phyloP scores from a whole-genome alignment of 352 stramenopile genomes.

The Globisporangium paroecandrum region DNA sequence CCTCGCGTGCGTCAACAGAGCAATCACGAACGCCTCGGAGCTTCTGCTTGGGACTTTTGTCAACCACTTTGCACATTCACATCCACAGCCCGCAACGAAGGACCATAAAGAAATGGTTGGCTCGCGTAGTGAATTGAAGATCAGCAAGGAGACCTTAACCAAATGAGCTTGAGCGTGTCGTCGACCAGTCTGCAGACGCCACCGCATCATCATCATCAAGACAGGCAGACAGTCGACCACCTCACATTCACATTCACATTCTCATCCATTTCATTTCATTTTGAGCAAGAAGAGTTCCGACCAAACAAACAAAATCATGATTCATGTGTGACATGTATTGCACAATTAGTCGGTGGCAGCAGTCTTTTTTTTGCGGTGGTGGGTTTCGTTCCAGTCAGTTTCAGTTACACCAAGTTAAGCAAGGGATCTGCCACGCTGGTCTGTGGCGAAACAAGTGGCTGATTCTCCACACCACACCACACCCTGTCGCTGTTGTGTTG shows the following conservation, averaged over 20 bases:
- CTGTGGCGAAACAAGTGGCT: background rate
- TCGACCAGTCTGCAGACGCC: background rate
- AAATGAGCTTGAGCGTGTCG: background rate
- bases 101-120: too few species aligned
- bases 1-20: background rate
- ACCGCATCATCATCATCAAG: background rate
- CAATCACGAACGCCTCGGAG: background rate
- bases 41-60: too few species aligned
- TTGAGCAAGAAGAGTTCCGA: background rate
- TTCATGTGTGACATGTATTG: conserved; percentile 3
- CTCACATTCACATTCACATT: too few species aligned
- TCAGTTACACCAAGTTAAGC: background rate
- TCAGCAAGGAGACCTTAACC: background rate
- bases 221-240: background rate
- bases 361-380: conserved; percentile 1
- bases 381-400: background rate
- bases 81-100: too few species aligned
- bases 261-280: background rate
- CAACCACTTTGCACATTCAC: too few species aligned
- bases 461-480: background rate
- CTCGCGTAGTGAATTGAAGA: too few species aligned
- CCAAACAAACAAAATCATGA: background rate
- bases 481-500: background rate
- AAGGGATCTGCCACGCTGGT: background rate
- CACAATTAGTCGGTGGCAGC: background rate